Evolutionary conservation across 2,329 filamentous ascomycete genomes (phyloP).

Genomic region (Fusarium paranaense): DNA sequence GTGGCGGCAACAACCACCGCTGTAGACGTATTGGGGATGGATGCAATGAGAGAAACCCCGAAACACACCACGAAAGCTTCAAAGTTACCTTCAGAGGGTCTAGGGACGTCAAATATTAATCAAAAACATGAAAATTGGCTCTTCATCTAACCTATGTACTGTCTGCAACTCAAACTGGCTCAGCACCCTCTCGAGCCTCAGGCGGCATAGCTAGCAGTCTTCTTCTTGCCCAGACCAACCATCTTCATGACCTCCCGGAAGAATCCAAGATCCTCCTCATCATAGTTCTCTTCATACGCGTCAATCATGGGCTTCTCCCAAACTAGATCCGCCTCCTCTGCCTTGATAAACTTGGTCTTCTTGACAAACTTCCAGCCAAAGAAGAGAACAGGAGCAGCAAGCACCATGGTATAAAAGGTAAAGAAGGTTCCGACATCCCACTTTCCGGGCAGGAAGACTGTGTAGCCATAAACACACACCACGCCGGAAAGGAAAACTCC

Average conservation of each 20-base stretch:
- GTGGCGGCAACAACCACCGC: background rate
- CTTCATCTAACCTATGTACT: background rate
- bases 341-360: constrained; percentile 21
- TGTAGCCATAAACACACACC: constrained; percentile 62
- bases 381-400: constrained; percentile 16
- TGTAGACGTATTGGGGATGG: background rate
- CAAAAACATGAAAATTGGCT: background rate
- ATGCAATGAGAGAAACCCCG: background rate
- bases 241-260: constrained; percentile 14
- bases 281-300: constrained; percentile 17
- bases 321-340: constrained; percentile 20
- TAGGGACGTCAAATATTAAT: background rate
- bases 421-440: constrained; percentile 62
- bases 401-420: constrained; percentile 64
- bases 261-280: constrained; percentile 21
- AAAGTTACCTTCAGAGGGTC: background rate
- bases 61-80: background rate
- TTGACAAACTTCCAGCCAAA: constrained; percentile 27
- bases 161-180: background rate
- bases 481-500: constrained; percentile 49
- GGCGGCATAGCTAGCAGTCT: background rate
- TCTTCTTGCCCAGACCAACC: background rate
- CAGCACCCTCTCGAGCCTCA: background rate
- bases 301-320: constrained; percentile 31
- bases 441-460: constrained; percentile 52